Conservation (phyloP, 1,139 yeast species). For the Kodamaea anthophila region DNA sequence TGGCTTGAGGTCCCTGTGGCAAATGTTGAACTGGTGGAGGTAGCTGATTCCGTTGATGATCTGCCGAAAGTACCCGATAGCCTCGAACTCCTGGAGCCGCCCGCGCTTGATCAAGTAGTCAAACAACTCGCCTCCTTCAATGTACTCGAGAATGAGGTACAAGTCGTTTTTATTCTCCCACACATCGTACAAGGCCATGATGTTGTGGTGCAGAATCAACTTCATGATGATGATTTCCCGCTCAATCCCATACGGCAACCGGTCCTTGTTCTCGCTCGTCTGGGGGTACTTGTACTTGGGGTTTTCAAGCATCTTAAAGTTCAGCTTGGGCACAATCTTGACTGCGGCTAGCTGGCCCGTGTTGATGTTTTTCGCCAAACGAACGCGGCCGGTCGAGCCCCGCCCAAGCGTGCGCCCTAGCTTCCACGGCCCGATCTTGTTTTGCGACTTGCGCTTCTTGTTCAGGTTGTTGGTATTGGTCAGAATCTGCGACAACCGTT, state of each 20-base stretch:
- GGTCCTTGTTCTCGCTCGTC: conserved; percentile 32
- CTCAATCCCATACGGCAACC: conserved; percentile 89
- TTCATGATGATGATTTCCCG: conserved; percentile 93
- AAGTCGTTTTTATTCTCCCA: conserved; percentile 97
- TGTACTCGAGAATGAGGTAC: conserved; percentile 86
- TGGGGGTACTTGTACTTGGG: conserved; percentile 35
- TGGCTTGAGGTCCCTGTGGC: conserved; percentile 94
- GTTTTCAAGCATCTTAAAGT: conserved; percentile 49
- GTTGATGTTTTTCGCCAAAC: conserved; percentile 78
- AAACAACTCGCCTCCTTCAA: conserved; percentile 95
- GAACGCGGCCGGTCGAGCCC: conserved; percentile 92
- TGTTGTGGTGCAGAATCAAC: conserved; percentile 85
- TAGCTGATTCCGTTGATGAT: conserved; percentile 88
- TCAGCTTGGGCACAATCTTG: conserved; percentile 86
- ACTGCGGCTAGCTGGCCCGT: conserved; percentile 94
- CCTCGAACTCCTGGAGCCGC: conserved; percentile 81
- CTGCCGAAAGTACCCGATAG: conserved; percentile 85
- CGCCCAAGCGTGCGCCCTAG: conserved; percentile 90
- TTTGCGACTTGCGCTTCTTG: conserved; percentile 53
- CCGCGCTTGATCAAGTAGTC: conserved; percentile 88
- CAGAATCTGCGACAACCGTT: conserved; percentile 59
- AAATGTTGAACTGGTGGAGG: conserved; percentile 89
- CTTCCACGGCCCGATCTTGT: conserved; percentile 94
- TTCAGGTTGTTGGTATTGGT: conserved; percentile 44
- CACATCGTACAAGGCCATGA: conserved; percentile 93